Evolutionary conservation across 495 filamentous ascomycete species (phyloP).

Genomic region (Rhizodiscina lignyota): DNA sequence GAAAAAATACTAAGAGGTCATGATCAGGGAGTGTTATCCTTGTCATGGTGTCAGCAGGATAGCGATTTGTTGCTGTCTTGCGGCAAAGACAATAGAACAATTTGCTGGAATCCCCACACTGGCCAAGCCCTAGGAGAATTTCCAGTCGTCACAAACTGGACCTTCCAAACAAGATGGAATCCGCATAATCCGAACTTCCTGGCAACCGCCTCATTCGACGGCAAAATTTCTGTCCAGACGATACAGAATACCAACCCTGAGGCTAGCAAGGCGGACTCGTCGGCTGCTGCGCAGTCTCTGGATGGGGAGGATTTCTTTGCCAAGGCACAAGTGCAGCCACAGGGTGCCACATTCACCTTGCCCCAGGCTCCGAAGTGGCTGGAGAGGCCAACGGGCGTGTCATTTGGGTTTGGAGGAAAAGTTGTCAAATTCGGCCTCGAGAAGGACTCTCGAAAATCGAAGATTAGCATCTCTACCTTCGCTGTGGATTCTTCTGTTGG

Average conservation of each 20-base stretch:
- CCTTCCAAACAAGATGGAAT: slow-evolving; percentile 89
- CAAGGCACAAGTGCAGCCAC: slow-evolving; percentile 77
- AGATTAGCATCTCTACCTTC: slow-evolving; percentile 68
- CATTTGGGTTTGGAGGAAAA: slow-evolving; percentile 94
- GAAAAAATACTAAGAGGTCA: slow-evolving; percentile 80
- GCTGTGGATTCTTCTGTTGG: slow-evolving; percentile 78
- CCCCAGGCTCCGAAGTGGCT: slow-evolving; percentile 81
- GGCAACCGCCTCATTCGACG: slow-evolving; percentile 92
- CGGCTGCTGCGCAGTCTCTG: slow-evolving; percentile 46
- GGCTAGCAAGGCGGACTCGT: slow-evolving; percentile 29
- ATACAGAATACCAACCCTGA: slow-evolving; percentile 67
- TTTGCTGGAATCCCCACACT: slow-evolving; percentile 92
- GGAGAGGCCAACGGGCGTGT: slow-evolving; percentile 66
- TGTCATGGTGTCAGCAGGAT: slow-evolving; percentile 93
- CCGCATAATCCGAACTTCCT: slow-evolving; percentile 80
- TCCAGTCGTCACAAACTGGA: slow-evolving; percentile 96
- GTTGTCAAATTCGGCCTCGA: slow-evolving; percentile 55
- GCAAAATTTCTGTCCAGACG: slow-evolving; percentile 82
- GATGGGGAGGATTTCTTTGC: slow-evolving; percentile 97
- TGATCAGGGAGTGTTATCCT: slow-evolving; percentile 79
- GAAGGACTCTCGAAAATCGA: slow-evolving; percentile 49
- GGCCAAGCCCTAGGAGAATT: slow-evolving; percentile 81
- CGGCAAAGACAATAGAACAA: slow-evolving; percentile 89
- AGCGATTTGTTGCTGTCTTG: slow-evolving; percentile 80
- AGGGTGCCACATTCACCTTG: slow-evolving; percentile 75